phyloP scores from a whole-genome alignment of 768 basidiomycete species.

The Termitomyces sp. region DNA sequence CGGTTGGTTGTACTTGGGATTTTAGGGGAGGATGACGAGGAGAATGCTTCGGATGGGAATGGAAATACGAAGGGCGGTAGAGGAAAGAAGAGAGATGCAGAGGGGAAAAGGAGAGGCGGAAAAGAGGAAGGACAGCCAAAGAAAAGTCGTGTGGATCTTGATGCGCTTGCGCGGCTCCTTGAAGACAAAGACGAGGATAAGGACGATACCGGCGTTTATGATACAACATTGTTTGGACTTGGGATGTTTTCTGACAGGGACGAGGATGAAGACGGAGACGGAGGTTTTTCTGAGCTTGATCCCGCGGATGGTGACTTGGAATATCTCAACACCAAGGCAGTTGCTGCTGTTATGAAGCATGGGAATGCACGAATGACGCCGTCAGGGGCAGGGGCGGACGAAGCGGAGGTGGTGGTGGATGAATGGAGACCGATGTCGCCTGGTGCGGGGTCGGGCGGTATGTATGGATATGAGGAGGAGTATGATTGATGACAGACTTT shows the following conservation, averaged over 20 bases:
- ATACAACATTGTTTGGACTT: constrained; percentile 15
- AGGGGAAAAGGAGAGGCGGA: constrained; percentile 1
- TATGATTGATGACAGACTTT: constrained; percentile 28
- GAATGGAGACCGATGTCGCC: constrained; percentile 25
- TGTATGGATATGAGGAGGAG: constrained; percentile 32
- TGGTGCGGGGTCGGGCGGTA: constrained; percentile 2
- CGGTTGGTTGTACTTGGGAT: constrained; percentile 33
- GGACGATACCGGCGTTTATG: constrained; percentile 6
- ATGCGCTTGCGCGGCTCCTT: constrained; percentile 53
- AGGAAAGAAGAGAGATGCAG: background rate
- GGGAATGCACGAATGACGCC: background rate
- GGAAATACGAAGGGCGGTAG: constrained; percentile 7
- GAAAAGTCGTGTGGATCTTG: constrained; percentile 50
- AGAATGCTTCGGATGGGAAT: constrained; percentile 10
- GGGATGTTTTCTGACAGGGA: constrained; percentile 12
- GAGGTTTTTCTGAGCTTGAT: background rate
- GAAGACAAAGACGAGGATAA: constrained; percentile 20
- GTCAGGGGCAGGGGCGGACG: background rate
- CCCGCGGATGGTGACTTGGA: constrained; percentile 16
- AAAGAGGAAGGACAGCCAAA: constrained; percentile 14
- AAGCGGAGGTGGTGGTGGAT: constrained; percentile 15
- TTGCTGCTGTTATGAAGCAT: background rate
- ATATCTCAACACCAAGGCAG: background rate
- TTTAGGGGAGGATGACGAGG: constrained; percentile 27
- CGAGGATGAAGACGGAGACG: constrained; percentile 10